Conservation (phyloP, 495 filamentous ascomycete species). For the Achaetomiella virescens region DNA sequence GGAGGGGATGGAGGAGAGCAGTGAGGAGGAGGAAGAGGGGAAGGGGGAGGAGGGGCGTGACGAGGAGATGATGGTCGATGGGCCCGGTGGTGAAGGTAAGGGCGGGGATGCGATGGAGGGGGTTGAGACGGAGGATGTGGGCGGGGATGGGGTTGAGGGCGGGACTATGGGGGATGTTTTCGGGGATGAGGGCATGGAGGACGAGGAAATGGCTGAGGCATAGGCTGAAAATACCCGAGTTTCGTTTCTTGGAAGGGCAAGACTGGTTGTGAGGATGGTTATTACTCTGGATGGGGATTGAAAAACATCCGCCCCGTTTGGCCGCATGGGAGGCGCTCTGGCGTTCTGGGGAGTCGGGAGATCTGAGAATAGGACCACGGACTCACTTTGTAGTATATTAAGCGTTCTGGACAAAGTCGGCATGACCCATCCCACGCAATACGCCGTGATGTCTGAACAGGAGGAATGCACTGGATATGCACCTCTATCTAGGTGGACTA, state of each 20-base stretch:
- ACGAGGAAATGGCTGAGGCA: conserved; percentile 41
- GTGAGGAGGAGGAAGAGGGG: conserved; percentile 43
- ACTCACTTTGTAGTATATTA: too few species aligned
- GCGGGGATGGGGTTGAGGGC: conserved; percentile 30
- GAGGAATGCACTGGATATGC: neutral
- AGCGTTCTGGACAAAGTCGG: too few species aligned
- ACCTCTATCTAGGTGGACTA: neutral
- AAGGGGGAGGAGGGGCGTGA: conserved; percentile 34
- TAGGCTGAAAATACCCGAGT: neutral
- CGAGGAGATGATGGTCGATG: conserved; percentile 34
- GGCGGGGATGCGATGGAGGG: conserved; percentile 44
- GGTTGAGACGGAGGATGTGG: conserved; percentile 37
- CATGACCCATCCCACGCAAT: neutral
- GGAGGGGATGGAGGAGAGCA: conserved; percentile 42
- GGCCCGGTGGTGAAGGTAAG: conserved; percentile 23
- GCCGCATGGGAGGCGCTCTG: neutral
- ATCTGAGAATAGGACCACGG: neutral
- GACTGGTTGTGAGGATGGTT: neutral
- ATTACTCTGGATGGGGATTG: neutral
- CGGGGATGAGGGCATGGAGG: conserved; percentile 32
- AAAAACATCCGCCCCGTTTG: neutral
- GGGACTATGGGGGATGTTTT: conserved; percentile 48
- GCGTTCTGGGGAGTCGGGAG: neutral
- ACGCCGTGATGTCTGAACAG: neutral
- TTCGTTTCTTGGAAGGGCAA: neutral